Evolutionary conservation across 495 filamentous ascomycete species (phyloP).

Genomic region (Aspergillus baeticus): DNA sequence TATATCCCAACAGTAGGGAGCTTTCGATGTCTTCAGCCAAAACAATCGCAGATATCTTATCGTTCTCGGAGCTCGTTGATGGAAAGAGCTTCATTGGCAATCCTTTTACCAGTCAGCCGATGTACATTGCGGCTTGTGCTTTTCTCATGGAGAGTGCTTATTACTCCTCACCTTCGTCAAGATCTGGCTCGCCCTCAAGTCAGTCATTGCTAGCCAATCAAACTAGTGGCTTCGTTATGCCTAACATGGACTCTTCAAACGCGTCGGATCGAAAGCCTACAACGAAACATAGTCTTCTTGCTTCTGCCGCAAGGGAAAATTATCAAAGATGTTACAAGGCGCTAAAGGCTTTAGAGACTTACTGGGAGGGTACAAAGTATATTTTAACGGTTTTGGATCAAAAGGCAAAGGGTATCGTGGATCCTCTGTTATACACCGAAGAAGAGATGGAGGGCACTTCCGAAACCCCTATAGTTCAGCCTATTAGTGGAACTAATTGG

Average conservation of each 20-base stretch:
- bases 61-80: conserved; percentile 75
- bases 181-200: conserved; percentile 28
- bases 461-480: conserved; percentile 37
- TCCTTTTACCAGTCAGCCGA: conserved; percentile 84
- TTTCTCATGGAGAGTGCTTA: conserved; percentile 78
- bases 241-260: conserved; percentile 33
- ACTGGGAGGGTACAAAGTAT: conserved; percentile 85
- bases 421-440: conserved; percentile 73
- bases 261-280: conserved; percentile 47
- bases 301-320: conserved; percentile 72
- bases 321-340: conserved; percentile 82
- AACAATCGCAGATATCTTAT: conserved; percentile 81
- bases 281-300: conserved; percentile 69
- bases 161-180: conserved; percentile 40
- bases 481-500: conserved; percentile 44
- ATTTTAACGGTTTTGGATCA: conserved; percentile 84
- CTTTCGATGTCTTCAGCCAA: conserved; percentile 86
- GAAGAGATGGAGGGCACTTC: conserved; percentile 72
- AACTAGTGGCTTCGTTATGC: conserved; percentile 43
- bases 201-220: conserved; percentile 37
- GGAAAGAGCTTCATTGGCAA: conserved; percentile 79
- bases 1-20: conserved; percentile 75
- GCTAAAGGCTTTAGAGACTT: conserved; percentile 68
- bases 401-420: conserved; percentile 78
- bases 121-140: conserved; percentile 85